A percentile compares a stretch with the other conserved stretches of the same genome.
Conservation (phyloP, 2,329 filamentous ascomycete genomes). For the Colletotrichum paranaense region DNA sequence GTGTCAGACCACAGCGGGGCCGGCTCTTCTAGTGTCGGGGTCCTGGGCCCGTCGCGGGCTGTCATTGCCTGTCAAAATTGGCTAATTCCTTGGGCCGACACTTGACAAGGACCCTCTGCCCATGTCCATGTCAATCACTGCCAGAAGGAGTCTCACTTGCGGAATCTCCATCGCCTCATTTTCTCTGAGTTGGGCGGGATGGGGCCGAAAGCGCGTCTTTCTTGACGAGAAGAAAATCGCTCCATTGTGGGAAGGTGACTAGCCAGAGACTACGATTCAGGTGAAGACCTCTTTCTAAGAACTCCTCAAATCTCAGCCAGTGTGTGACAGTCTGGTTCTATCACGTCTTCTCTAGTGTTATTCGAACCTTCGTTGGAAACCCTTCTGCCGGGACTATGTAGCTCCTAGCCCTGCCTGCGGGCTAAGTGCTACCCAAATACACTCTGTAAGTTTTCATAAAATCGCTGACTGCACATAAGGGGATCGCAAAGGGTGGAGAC, state of each 20-base stretch:
- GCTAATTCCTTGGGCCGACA: conserved; percentile 2
- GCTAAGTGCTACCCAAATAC: too few relatives aligned
- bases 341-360: too few relatives aligned
- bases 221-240: not conserved
- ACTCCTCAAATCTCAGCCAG: too few relatives aligned
- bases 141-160: conserved; percentile 9
- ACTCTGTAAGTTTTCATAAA: not conserved
- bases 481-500: not conserved
- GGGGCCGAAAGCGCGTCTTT: not conserved
- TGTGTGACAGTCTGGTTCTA: too few relatives aligned
- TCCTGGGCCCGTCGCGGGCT: conserved; percentile 3
- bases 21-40: not conserved
- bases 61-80: conserved; percentile 14
- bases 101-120: not conserved
- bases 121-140: conserved; percentile 16
- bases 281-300: not conserved
- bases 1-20: not conserved
- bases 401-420: too few relatives aligned
- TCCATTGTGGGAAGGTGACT: conserved; percentile 5
- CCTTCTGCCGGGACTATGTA: too few relatives aligned
- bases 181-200: not conserved
- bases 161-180: conserved; percentile 10
- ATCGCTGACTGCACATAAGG: not conserved
- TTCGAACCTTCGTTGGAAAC: too few relatives aligned
- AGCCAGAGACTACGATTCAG: not conserved